Percentiles rank a stretch among this genome's conserved stretches.
Conservation (phyloP, 2,329 filamentous ascomycete genomes). For the Westerdykella aurantiaca region DNA sequence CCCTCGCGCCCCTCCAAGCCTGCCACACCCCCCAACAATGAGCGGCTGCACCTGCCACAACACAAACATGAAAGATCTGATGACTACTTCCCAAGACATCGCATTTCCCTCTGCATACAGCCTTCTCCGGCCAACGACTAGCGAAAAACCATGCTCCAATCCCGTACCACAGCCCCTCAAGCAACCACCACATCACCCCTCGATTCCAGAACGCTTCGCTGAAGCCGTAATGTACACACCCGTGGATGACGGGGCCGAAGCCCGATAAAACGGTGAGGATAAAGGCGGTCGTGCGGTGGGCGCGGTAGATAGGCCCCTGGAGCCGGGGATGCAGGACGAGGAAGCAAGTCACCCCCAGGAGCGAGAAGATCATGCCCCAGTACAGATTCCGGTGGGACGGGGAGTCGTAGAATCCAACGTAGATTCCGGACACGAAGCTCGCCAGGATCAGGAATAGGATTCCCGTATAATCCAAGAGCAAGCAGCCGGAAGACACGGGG, state of each 20-base stretch:
- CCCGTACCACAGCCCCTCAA: constrained; percentile 19
- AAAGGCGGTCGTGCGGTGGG: constrained; percentile 16
- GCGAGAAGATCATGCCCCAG: constrained; percentile 35
- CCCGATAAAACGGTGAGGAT: constrained; percentile 16
- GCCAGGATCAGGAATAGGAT: constrained; percentile 86
- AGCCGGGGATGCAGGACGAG: constrained; percentile 34
- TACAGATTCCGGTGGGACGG: constrained; percentile 33
- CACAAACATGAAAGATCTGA: constrained; percentile 18
- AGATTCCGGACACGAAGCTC: constrained; percentile 74
- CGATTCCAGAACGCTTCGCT: constrained; percentile 8
- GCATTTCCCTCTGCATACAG: constrained; percentile 6
- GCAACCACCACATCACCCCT: constrained; percentile 18
- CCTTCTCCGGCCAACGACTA: constrained; percentile 13
- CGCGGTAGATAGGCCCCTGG: constrained; percentile 17
- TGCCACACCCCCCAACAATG: constrained; percentile 22
- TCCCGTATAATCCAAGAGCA: constrained; percentile 86
- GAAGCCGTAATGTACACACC: constrained; percentile 11
- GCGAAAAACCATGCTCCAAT: constrained; percentile 16
- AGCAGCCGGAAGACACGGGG: constrained; percentile 69
- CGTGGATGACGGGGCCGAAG: constrained; percentile 16
- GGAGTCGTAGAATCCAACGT: constrained; percentile 46
- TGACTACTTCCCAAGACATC: constrained; percentile 18
- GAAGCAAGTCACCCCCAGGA: constrained; percentile 25
- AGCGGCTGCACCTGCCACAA: constrained; percentile 13
- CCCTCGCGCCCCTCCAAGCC: constrained; percentile 10